These are phyloP conservation scores for Floccularia luteovirens DNA, from an alignment of 768 basidiomycete species.

Conservation along the genomic window DNA sequence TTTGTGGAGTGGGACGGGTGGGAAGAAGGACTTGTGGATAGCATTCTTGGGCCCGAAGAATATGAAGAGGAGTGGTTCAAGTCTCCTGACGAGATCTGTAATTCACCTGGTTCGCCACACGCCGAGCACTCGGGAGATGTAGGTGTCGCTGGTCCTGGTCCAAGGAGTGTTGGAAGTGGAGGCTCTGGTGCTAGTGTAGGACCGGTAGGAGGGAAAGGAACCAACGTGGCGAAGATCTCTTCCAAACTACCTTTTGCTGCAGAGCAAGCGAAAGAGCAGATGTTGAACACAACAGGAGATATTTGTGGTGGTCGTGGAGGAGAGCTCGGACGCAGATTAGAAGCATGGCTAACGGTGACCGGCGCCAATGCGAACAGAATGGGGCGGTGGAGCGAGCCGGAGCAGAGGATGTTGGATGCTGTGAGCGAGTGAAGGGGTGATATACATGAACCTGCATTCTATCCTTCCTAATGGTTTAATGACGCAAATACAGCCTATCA, in stretches of 20 bases:
- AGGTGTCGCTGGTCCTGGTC: neutral
- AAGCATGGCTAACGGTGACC: conserved; percentile 60
- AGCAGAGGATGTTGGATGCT: neutral
- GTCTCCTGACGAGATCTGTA: conserved; percentile 7
- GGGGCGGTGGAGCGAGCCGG: conserved; percentile 1
- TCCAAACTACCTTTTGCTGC: conserved; percentile 45
- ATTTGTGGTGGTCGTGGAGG: conserved; percentile 75
- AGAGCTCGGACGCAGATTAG: conserved; percentile 66
- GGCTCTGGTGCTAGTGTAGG: too few species aligned
- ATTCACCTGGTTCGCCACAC: conserved; percentile 14
- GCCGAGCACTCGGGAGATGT: conserved; percentile 1
- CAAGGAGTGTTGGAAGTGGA: too few species aligned
- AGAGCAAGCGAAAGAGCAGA: conserved; percentile 63
- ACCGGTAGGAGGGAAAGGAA: too few species aligned
- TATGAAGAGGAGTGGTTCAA: conserved; percentile 67
- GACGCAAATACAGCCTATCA: too few species aligned
- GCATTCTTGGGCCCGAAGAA: conserved; percentile 68
- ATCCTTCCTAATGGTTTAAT: too few species aligned
- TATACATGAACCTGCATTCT: too few species aligned
- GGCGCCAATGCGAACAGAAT: conserved; percentile 17
- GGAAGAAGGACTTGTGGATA: conserved; percentile 78
- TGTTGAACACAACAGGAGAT: conserved; percentile 65
- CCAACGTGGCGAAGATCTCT: conserved; percentile 25
- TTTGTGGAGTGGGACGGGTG: conserved; percentile 88
- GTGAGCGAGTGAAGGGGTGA: too few species aligned